phyloP scores from a whole-genome alignment of 2,329 filamentous ascomycete genomes.

The Rhynchosporium secalis region DNA sequence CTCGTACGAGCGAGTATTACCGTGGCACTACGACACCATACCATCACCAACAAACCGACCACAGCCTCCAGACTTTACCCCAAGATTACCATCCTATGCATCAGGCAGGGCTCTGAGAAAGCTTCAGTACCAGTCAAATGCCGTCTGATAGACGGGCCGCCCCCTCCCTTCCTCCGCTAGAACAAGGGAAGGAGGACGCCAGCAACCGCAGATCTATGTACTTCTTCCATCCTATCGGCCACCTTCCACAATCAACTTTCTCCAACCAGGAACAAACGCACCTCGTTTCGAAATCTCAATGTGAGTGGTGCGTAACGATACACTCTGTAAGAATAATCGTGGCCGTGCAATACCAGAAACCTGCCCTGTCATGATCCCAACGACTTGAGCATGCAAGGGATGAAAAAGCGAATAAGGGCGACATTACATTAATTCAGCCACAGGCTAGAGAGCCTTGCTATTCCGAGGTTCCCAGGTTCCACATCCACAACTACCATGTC shows the following conservation, averaged over 20 bases:
- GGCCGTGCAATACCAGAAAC: neutral
- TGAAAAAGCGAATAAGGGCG: slow-evolving; percentile 4
- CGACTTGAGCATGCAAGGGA: neutral
- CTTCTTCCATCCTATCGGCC: neutral
- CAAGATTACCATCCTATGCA: neutral
- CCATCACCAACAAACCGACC: neutral
- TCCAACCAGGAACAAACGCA: slow-evolving; percentile 3
- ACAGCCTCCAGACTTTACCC: neutral
- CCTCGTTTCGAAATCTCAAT: slow-evolving; percentile 4
- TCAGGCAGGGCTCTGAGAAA: neutral
- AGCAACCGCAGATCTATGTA: neutral
- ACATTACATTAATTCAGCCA: neutral
- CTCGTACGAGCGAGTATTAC: neutral
- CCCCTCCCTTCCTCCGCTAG: slow-evolving; percentile 7
- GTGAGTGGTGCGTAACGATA: slow-evolving; percentile 4
- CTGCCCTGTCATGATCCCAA: neutral
- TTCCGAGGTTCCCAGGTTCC: neutral
- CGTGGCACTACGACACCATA: neutral
- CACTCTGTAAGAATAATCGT: neutral
- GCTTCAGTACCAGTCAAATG: neutral
- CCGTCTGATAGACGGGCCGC: slow-evolving; percentile 10
- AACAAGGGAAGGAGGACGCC: neutral
- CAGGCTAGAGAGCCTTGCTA: neutral
- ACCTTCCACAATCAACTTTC: neutral
- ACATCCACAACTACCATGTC: slow-evolving; percentile 10